Evolutionary conservation across 305 asterid species (phyloP), one percentile per base, ranked within the genome.

Genomic region (Fraxinus sp.): DNA sequence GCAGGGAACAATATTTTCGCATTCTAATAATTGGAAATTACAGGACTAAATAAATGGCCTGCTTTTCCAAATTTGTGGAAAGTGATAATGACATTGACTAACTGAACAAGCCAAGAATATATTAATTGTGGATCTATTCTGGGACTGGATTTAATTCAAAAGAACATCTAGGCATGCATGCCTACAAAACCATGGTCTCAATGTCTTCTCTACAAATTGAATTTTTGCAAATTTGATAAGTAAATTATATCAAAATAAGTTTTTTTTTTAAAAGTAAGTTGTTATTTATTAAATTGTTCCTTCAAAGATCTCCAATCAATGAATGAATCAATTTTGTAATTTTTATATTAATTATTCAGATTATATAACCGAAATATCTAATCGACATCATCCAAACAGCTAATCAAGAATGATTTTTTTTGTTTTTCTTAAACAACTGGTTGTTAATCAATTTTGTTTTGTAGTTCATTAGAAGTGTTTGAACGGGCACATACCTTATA

Each of bases 1-100:
- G 77, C 64, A 72, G 76, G 80, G 80, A 73, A 79, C 18, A 57
- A 75, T 86, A 82, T 72, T 82, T 81, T 52, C 80, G 79, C 85
- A 85, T 80, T 74, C 80, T 79, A 77, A 84, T 76, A 70, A 79
- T 82, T 70, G 76, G 18, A 80, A 32, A 37, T 79, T 79, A 33
- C 18, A 55, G 75, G 43, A 24, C 10, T 59, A 5, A n/a, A 10
- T 33, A 18, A 59, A 73, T 37, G 35, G 33, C 18, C 62, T 49
- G 73, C 7, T 70, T 22, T 28, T 43, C 41, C 36, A n/a, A 18
- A 49, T 41, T 62, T 71, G 57, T 71, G 46, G 20, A 35, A 43
- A 24, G 70, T 41, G 32, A 2, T 7, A 71, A 71, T 30, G 72
- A 71, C 41, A 37, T 35, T 78, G 59, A 18, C 57, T 28, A 26